Conservation (phyloP, 1,139 yeast genomes). For the Taphrina wiesneri region DNA sequence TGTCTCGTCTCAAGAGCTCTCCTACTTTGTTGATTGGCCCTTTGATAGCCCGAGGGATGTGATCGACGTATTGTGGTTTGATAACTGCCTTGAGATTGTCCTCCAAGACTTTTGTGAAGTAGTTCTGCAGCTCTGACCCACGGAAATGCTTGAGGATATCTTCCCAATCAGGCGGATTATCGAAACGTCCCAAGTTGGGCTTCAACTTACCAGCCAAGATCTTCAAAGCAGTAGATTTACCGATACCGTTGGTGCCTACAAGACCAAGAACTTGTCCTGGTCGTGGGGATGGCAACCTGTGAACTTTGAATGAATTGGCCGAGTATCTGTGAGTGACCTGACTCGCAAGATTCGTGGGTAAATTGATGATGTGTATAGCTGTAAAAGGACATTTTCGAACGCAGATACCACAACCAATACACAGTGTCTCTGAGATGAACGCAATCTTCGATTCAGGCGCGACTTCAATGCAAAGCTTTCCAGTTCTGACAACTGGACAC, state of each 20-base stretch:
- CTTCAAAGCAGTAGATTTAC: conserved; percentile 96
- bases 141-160: conserved; percentile 87
- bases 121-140: conserved; percentile 96
- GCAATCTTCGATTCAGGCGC: conserved; percentile 88
- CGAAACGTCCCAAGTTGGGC: conserved; percentile 91
- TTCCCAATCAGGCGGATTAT: conserved; percentile 97
- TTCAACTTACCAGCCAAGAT: conserved; percentile 97
- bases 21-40: conserved; percentile 88
- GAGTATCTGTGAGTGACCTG: conserved; percentile 97
- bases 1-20: conserved; percentile 56
- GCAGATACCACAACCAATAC: conserved; percentile 99
- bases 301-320: conserved; percentile 95
- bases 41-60: conserved; percentile 91
- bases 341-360: conserved; percentile 89
- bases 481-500: conserved; percentile 97
- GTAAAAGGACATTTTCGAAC: conserved; percentile 97
- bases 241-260: conserved; percentile 99
- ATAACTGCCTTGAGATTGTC: conserved; percentile 91
- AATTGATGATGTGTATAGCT: conserved; percentile 89
- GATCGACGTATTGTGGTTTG: conserved; percentile 97
- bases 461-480: conserved; percentile 96
- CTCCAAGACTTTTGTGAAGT: conserved; percentile 88
- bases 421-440: conserved; percentile 88
- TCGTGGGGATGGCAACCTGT: conserved; percentile 95
- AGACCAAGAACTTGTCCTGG: conserved; percentile 98